phyloP scores from a whole-genome alignment of 805 yeast genomes.

The Wickerhamomyces chambardii region DNA sequence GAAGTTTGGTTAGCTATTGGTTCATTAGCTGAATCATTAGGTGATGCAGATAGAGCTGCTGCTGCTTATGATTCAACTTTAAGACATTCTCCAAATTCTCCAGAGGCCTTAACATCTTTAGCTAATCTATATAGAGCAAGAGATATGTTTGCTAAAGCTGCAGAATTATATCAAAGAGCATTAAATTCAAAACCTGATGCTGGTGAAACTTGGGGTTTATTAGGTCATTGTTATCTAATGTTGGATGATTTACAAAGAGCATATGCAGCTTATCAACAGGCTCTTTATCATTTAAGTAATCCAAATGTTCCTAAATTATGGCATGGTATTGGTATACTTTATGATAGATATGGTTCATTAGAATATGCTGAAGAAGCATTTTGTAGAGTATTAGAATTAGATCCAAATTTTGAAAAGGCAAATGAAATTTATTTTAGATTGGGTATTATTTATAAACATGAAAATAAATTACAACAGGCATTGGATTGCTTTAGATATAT shows the following conservation, averaged over 20 bases:
- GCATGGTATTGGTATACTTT: conserved; percentile 97
- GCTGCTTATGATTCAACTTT: conserved; percentile 83
- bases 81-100: conserved; percentile 77
- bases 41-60: conserved; percentile 84
- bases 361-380: conserved; percentile 99
- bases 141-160: conserved; percentile 90
- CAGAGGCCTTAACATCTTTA: conserved; percentile 75
- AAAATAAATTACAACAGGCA: conserved; percentile 77
- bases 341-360: conserved; percentile 91
- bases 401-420: conserved; percentile 93
- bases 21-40: conserved; percentile 79
- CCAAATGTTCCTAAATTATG: conserved; percentile 95
- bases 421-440: conserved; percentile 93
- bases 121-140: conserved; percentile 85
- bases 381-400: conserved; percentile 90
- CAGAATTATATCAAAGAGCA: conserved; percentile 87
- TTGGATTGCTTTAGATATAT: conserved; percentile 94
- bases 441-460: conserved; percentile 95
- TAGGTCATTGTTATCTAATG: conserved; percentile 96
- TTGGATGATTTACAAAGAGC: conserved; percentile 93
- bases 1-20: conserved; percentile 90
- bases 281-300: conserved; percentile 80
- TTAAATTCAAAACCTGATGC: conserved; percentile 73
- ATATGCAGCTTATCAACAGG: conserved; percentile 94
- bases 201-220: conserved; percentile 95